Conservation (phyloP, 768 basidiomycete genomes). For the Lactarius trivialis region DNA sequence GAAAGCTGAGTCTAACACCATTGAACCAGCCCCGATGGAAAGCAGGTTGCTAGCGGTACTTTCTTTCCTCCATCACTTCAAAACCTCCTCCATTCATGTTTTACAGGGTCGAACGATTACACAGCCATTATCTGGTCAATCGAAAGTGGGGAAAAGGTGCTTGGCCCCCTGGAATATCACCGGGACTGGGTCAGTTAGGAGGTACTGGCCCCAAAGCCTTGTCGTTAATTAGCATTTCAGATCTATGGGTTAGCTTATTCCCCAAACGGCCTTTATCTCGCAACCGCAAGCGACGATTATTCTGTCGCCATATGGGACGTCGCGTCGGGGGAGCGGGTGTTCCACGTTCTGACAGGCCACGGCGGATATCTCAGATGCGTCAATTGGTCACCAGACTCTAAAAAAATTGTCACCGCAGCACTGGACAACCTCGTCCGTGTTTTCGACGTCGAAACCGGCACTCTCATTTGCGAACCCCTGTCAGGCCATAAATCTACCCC, state of each 20-base stretch:
- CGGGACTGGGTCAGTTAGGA: constrained; percentile 6
- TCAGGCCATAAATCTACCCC: neutral
- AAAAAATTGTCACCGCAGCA: constrained; percentile 2
- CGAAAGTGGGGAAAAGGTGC: constrained; percentile 3
- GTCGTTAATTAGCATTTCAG: neutral
- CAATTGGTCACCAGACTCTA: constrained; percentile 14
- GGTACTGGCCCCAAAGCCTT: neutral
- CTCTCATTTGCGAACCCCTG: constrained; percentile 2
- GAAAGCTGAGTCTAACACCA: neutral
- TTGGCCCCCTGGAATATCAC: neutral
- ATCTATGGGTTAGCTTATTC: constrained; percentile 16
- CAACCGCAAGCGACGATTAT: constrained; percentile 44
- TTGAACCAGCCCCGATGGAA: constrained; percentile 12
- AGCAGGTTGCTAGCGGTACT: constrained; percentile 15
- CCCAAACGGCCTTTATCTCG: constrained; percentile 26
- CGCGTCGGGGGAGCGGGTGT: constrained; percentile 38
- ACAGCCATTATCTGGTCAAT: constrained; percentile 14
- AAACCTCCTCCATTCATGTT: neutral
- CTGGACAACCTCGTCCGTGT: constrained; percentile 8
- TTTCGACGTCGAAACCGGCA: constrained; percentile 14
- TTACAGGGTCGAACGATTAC: constrained; percentile 9
- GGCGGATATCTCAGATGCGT: constrained; percentile 3
- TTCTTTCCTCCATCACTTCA: neutral
- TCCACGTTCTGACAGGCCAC: constrained; percentile 8
- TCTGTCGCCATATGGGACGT: constrained; percentile 44